Evolutionary conservation across 148 eudicot genomes (phyloP), one percentile per base, ranked within the genome.

Genomic region (Oxyria digyna): DNA sequence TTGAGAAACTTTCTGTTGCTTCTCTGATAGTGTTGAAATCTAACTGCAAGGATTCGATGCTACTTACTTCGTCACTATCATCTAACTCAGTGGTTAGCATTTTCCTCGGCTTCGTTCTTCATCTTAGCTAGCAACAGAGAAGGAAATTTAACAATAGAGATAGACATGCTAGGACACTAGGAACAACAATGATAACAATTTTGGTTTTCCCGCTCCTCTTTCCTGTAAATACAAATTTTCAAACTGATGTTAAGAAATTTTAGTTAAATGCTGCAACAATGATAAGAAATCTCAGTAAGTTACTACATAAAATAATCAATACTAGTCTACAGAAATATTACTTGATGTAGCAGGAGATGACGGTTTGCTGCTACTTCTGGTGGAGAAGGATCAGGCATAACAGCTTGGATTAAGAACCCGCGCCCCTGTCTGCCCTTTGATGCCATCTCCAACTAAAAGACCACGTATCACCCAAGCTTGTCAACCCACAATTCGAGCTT

Each of bases 1-100:
- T 79, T 0, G 82, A 77, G 66, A 86, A 86, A 42, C 75, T 45
- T 18, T 72, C 21, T 41, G 91, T 82, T 14, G 91, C 87, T 1
- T 15, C 63, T 63, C 73, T 71, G 77, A 35, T 74, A 74, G 14
- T 73, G 75, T 18, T 27, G 33, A 55, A 54, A 12, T 54, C 6
- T 54, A 54, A 54, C 15, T 54, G 62, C 62, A 54, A 54, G 0
- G 62, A 54, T 10, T 54, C 62, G 0, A 54, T 26, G 62, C 7
- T 54, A 8, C 62, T 26, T 54, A n/a, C 62, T 54, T 26, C 62
- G 18, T 54, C 32, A 11, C 15, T 6, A 9, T 54, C 62, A 24
- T 54, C 62, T n/a, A 54, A 11, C 14, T 54, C 62, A 26, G 26
- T 13, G 3, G 62, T 4, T 24, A 54, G 14, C 31, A 26, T 54